Base-by-base conservation (phyloP, 164 flowering plant genomes). In the Brasenia schreberi region DNA sequence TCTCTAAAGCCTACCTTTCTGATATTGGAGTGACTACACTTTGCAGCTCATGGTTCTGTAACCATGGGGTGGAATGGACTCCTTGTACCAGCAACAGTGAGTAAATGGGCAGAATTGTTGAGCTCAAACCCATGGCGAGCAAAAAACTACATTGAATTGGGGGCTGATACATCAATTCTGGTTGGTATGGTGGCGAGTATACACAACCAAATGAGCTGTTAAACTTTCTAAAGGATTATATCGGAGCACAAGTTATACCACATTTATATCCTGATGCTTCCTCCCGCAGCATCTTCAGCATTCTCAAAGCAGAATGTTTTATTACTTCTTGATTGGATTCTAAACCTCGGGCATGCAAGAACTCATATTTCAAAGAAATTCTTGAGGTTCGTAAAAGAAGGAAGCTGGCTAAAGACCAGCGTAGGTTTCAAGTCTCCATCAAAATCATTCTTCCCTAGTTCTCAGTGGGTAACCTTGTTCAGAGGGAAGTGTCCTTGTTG, bases 241-340 rank as follows among this genome's bases (percentile, higher is more conserved):
- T 12, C 4, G 19, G 19, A 64, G 66, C 18, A n/a, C 49, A 39
- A 7, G 66, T 39, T 19, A 18, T 64, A 27, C 66, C 66, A 7
- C 49, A 64, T 63, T 9, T 18, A 33, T 44, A 49, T 19, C 69
- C 62, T 66, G 61, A 72, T 14, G 39, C 69, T 33, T 19, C 33
- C n/a, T n/a, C 3, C 69, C 14, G 43, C 68, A 65, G 60, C 43
- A 43, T 17, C 59, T 19, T 52, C 66, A 42, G 5, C 45, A 64
- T 23, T 69, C 18, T 65, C 68, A 42, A 62, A 56, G 7, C 69
- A 73, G 14, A 60, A 69, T n/a, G 76, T 43, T 2, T 69, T 73
- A 23, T 49, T 66, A 49, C 59, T 73, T 14, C 64, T 73, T 4
- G 72, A 69, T 23, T 73, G 76, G 72, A 66, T 64, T 9, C 17